phyloP scores from a whole-genome alignment of 148 eudicot genomes.

The Camellia granthamiana region DNA sequence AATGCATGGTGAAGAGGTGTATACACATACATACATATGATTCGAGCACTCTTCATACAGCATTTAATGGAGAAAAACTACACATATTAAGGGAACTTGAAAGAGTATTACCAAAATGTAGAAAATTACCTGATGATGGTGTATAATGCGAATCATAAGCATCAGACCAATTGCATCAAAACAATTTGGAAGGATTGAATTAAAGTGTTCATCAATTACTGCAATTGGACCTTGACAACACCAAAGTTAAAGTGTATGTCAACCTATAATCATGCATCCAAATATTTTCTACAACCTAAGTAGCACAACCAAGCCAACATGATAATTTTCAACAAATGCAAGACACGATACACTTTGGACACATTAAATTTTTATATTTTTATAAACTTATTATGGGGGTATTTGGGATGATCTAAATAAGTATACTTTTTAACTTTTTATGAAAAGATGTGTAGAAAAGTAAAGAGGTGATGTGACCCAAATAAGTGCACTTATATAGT shows the following conservation, averaged over 20 bases:
- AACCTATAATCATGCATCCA: background rate
- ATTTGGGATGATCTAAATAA: too few species aligned
- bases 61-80: too few species aligned
- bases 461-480: too few species aligned
- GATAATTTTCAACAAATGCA: too few species aligned
- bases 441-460: too few species aligned
- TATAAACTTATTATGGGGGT: too few species aligned
- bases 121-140: conserved; percentile 89
- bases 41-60: background rate
- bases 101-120: background rate
- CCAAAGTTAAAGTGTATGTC: background rate
- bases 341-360: too few species aligned
- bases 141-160: conserved; percentile 98
- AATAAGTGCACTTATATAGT: too few species aligned
- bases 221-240: conserved; percentile 70
- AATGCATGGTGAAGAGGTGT: background rate
- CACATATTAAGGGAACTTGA: background rate
- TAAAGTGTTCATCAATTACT: conserved; percentile 95
- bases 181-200: conserved; percentile 74
- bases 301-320: too few species aligned
- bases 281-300: background rate
- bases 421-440: too few species aligned
- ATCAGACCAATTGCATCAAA: conserved; percentile 93
- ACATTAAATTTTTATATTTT: too few species aligned
- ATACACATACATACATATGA: background rate